Evolutionary conservation across 306 rosid genomes (phyloP), one percentile per base, ranked within the genome.

Genomic region (Cucumis melo): DNA sequence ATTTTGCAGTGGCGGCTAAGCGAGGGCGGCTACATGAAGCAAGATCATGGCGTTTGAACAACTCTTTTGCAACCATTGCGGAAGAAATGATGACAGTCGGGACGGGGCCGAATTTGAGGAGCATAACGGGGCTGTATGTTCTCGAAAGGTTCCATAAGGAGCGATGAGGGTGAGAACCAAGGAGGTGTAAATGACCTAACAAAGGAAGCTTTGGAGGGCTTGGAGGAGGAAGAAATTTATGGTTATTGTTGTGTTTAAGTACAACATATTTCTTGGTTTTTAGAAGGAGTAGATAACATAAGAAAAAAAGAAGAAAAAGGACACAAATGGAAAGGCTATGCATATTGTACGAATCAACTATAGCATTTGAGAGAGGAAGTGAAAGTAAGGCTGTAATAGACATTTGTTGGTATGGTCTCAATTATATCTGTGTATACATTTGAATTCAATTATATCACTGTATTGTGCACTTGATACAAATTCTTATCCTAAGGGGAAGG

Each of bases 111-210:
- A 88, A 73, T 6, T 74, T 78, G 9, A 90, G 32, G 10, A 64
- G 78, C 89, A 90, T 87, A 65, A 90, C 73, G n/a, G 92, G 86
- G 1, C 91, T 91, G 17, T 88, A 70, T 10, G 11, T 77, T 58
- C 77, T 82, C 55, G 92, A 78, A 24, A 88, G 96, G 5, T 68
- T 11, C n/a, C 80, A 65, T 39, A 90, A 32, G 51, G 73, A 80
- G 13, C 24, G 66, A 53, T 77, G 27, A 78, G 96, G n/a, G 60
- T 86, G 60, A 42, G 70, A 80, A 10, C 24, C 62, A 54, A 60
- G 81, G 63, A 80, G 77, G 85, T 86, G 92, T 0, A 90, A 73
- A 74, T 90, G 87, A 3, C 92, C 92, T 0, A 88, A 81, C n/a
- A 88, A 29, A 10, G 95, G 95, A 79, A 90, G 88, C 11, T 73